phyloP scores from a whole-genome alignment of 306 rosid species.

The Vigna trinervia region DNA sequence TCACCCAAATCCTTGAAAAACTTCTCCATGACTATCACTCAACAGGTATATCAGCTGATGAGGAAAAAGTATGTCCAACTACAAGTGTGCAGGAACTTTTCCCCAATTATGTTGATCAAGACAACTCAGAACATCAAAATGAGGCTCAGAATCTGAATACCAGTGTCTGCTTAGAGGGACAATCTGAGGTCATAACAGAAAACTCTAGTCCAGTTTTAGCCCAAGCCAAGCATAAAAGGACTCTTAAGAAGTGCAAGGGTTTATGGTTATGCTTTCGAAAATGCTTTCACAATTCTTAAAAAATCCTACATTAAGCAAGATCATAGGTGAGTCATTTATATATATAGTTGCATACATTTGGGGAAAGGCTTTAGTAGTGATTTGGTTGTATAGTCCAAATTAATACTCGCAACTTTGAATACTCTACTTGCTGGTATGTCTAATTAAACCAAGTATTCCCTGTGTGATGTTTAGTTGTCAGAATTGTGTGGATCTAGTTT shows the following conservation, averaged over 20 bases:
- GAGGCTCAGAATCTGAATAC: background rate
- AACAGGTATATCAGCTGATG: slow-evolving; percentile 16
- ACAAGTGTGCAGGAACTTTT: background rate
- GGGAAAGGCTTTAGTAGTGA: background rate
- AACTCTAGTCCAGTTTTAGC: background rate
- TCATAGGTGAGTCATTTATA: background rate
- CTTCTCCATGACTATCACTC: slow-evolving; percentile 31
- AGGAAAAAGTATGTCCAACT: background rate
- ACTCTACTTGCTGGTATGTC: background rate
- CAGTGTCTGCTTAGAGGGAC: background rate
- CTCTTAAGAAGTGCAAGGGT: background rate
- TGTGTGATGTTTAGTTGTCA: background rate
- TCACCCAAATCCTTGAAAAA: slow-evolving; percentile 43
- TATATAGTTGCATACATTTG: background rate
- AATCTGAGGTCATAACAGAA: background rate
- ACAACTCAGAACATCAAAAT: background rate
- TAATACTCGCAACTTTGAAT: background rate
- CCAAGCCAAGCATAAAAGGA: background rate
- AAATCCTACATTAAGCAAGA: background rate
- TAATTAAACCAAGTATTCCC: background rate
- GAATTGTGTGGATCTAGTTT: too few species aligned
- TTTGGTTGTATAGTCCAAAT: background rate
- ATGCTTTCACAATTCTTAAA: background rate
- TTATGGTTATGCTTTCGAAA: background rate
- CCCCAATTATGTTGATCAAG: background rate